Evolutionary conservation across 352 stramenopile genomes (phyloP), one percentile per base, ranked within the genome.

Genomic region (Globisporangium ultimum): DNA sequence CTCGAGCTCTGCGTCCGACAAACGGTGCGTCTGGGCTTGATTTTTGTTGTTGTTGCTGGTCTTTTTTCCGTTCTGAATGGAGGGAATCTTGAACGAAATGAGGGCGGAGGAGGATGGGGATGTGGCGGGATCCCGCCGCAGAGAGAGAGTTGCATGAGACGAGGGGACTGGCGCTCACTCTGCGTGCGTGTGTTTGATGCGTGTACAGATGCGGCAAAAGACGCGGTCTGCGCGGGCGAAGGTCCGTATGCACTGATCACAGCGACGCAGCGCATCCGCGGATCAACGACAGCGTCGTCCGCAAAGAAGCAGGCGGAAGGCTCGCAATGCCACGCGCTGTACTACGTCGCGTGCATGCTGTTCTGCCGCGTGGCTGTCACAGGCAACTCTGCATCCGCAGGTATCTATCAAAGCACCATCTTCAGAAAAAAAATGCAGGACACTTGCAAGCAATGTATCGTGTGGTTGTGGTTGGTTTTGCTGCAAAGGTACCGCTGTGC

Each of bases 291-390:
- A 14, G 9, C 45, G 18, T n/a, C n/a, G n/a, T 32, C 24, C 24
- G 7, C 3, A n/a, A 42, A 5, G 38, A 38, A 15, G 13, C 38
- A 41, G 17, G 24, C 11, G 49, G 38, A 32, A 28, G 38, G 40
- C 13, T 36, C 22, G 40, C 47, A 58, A 28, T 45, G 28, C 9
- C 58, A 58, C 14, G 68, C 58, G 12, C 59, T 87, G 18, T 67
- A 72, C 36, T 84, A 77, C 47, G 64, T 85, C 20, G 63, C 55
- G n/a, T 87, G 74, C 48, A 74, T 87, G 68, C 49, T 85, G 11
- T 72, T 85, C 32, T 81, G 75, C 28, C 67, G 70, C n/a, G 18
- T 86, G 24, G 71, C 68, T 13, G 61, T 51, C n/a, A 24, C 55
- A 5, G 64, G 42, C n/a, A 53, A 74, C 21, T 12, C 49, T 13